Base-by-base conservation (phyloP, 2,329 filamentous ascomycete species). In the Scytalidium sp. region DNA sequence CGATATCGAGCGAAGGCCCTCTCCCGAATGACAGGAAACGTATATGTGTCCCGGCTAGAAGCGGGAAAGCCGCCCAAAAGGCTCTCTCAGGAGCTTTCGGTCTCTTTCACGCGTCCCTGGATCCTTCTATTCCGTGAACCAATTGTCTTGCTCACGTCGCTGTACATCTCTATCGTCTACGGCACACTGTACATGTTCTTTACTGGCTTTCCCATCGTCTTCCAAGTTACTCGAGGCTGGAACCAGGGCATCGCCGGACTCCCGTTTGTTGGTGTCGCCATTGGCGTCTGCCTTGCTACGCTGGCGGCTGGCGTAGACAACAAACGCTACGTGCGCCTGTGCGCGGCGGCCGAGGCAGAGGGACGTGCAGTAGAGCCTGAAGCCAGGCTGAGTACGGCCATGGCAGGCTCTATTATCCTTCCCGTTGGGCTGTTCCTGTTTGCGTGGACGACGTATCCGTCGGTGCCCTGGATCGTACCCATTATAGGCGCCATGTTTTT, bases 51-150 rank as follows among this genome's bases (percentile, higher is more conserved):
- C 1, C 88, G 91, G 65, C 79, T 87, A 56, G 84, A 86, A 25
- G 69, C 79, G 46, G 75, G 88, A 5, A 90, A 95, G 66, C 66
- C 42, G 73, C 76, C 58, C 69, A 75, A 8, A 70, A 75, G 27
- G 80, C 76, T 59, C 72, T 74, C n/a, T 64, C 71, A 13, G 60
- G 71, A 57, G 89, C 81, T 70, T 96, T 96, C 72, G 88, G 85
- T 5, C 72, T 95, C 4, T 93, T 84, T 90, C 1, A 80, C 88
- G 1, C 96, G 96, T 66, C 85, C 86, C n/a, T 96, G 92, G 92
- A 88, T 85, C 1, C 80, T 96, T 0, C 78, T 96, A 0, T 94
- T 96, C 64, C 74, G 59, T 88, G 90, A 96, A 67, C 83, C 88
- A 23, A 96, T 96, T 60, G 88, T 94, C 41, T 80, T 96, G 56